Evolutionary conservation across 495 filamentous ascomycete genomes (phyloP).

Genomic region (Neurospora pannonica): DNA sequence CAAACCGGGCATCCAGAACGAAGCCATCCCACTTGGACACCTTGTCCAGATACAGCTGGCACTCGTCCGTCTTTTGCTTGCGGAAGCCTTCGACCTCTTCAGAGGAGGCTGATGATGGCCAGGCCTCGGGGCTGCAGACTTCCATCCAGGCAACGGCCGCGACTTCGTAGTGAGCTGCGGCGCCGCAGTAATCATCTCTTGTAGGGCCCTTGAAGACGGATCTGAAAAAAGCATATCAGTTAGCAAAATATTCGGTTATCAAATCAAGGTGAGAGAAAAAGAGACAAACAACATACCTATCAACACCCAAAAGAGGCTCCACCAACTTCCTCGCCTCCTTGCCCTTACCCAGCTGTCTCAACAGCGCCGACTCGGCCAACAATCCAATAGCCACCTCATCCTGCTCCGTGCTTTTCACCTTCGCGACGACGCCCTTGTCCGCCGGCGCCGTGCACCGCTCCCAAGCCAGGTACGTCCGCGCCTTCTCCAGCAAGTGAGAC

Average conservation of each 20-base stretch:
- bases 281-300: slow-evolving; percentile 39
- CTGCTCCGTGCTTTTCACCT: slow-evolving; percentile 50
- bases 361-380: slow-evolving; percentile 56
- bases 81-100: slow-evolving; percentile 34
- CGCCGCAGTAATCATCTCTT: slow-evolving; percentile 73
- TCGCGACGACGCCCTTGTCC: slow-evolving; percentile 35
- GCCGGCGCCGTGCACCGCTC: slow-evolving; percentile 41
- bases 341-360: slow-evolving; percentile 51
- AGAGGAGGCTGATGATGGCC: slow-evolving; percentile 5
- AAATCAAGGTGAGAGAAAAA: background rate
- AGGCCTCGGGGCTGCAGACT: slow-evolving; percentile 20
- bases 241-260: background rate
- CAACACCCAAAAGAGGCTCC: slow-evolving; percentile 47
- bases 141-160: slow-evolving; percentile 74
- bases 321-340: slow-evolving; percentile 57
- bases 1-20: slow-evolving; percentile 77
- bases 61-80: slow-evolving; percentile 50
- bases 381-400: slow-evolving; percentile 70
- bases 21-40: slow-evolving; percentile 77
- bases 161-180: slow-evolving; percentile 83
- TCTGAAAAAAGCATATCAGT: slow-evolving; percentile 19
- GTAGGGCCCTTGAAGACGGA: slow-evolving; percentile 58
- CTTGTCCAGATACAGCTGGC: slow-evolving; percentile 65
- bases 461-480: slow-evolving; percentile 57
- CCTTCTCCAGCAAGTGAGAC: slow-evolving; percentile 50